Evolutionary conservation across 495 filamentous ascomycete genomes (phyloP).

Genomic region (Acidomyces sp.): DNA sequence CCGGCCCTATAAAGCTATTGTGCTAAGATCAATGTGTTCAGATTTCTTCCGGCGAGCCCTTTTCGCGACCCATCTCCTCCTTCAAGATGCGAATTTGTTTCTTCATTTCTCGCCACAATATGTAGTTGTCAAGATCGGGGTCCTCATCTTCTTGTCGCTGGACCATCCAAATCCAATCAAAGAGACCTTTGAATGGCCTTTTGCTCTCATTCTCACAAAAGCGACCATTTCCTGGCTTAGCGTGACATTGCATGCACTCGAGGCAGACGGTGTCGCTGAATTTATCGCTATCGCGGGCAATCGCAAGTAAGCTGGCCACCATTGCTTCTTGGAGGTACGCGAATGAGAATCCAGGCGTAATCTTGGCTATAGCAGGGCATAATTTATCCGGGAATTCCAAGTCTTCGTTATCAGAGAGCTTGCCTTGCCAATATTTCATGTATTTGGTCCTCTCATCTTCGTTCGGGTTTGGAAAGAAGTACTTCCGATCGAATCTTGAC

Average conservation of each 20-base stretch:
- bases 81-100: slow-evolving; percentile 30
- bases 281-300: slow-evolving; percentile 20
- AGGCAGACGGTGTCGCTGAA: slow-evolving; percentile 14
- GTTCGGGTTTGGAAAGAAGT: slow-evolving; percentile 28
- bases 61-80: slow-evolving; percentile 28
- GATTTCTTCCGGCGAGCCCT: no score
- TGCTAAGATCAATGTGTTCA: no score
- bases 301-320: slow-evolving; percentile 26
- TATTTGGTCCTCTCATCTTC: slow-evolving; percentile 24
- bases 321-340: slow-evolving; percentile 33
- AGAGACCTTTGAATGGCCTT: slow-evolving; percentile 11
- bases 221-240: background rate
- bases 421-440: slow-evolving; percentile 29
- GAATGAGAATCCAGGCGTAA: slow-evolving; percentile 30
- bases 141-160: slow-evolving; percentile 13
- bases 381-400: slow-evolving; percentile 30
- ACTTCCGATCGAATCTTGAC: slow-evolving; percentile 30
- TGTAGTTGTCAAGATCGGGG: slow-evolving; percentile 24
- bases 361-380: slow-evolving; percentile 27
- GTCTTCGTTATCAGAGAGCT: slow-evolving; percentile 27
- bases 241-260: slow-evolving; percentile 19
- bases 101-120: slow-evolving; percentile 33
- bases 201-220: slow-evolving; percentile 4
- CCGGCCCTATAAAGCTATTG: no score
- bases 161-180: slow-evolving; percentile 18